phyloP scores from a whole-genome alignment of 345 rosid genomes.

The Eucalyptus caleyi region DNA sequence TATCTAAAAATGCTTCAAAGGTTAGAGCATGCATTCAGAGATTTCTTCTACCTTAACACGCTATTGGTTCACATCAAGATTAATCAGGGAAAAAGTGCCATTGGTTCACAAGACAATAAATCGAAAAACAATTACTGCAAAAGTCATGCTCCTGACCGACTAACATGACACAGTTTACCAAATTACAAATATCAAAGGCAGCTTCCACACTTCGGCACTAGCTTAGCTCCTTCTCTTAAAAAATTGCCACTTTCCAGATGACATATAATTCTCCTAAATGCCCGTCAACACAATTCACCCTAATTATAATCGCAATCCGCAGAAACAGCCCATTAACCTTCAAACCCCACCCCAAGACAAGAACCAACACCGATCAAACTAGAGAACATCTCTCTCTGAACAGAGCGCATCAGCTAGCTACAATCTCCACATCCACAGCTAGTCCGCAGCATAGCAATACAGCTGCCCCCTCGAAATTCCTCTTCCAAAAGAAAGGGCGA shows the following conservation, averaged over 20 bases:
- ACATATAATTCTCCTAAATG: background rate
- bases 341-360: background rate
- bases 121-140: background rate
- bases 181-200: background rate
- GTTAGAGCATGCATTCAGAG: background rate
- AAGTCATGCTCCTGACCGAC: background rate
- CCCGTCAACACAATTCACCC: background rate
- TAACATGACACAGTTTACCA: background rate
- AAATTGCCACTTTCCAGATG: background rate
- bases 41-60: background rate
- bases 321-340: background rate
- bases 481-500: background rate
- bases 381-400: background rate
- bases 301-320: rapidly evolving
- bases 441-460: background rate
- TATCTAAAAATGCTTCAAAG: background rate
- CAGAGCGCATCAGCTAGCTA: background rate
- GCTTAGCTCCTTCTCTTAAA: background rate
- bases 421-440: background rate
- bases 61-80: background rate
- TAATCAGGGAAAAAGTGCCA: background rate
- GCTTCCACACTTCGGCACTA: background rate
- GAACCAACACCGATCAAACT: background rate
- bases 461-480: background rate
- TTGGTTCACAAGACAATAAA: background rate